Conservation (phyloP, 805 yeast species). For the Naumovozyma baii region DNA sequence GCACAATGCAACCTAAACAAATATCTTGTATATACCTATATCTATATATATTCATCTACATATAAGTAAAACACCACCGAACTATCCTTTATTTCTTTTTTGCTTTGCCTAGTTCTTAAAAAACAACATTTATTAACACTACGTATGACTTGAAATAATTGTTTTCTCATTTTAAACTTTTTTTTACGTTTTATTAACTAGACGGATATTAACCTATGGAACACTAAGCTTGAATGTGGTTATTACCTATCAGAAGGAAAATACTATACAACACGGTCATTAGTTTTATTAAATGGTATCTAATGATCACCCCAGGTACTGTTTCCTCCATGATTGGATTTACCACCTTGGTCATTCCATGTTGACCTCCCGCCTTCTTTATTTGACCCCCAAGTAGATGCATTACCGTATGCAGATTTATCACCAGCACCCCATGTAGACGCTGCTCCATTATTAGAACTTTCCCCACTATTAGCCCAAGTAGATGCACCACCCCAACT, state of each 20-base stretch:
- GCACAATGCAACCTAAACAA: constrained; percentile 1
- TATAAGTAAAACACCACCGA: too few species aligned
- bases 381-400: constrained; percentile 36
- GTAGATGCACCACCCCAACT: constrained; percentile 44
- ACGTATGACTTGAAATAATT: neutral
- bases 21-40: neutral
- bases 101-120: neutral
- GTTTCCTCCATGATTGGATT: constrained; percentile 21
- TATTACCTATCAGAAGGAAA: neutral
- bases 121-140: neutral
- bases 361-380: constrained; percentile 30
- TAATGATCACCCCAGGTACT: constrained; percentile 29
- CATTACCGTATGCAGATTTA: constrained; percentile 33
- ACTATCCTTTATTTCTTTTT: too few species aligned
- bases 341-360: constrained; percentile 30
- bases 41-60: neutral
- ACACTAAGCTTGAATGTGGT: too few species aligned
- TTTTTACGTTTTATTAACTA: neutral
- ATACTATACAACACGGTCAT: neutral
- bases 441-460: constrained; percentile 34
- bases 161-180: neutral
- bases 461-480: constrained; percentile 32
- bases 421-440: constrained; percentile 36
- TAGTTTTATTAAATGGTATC: too few species aligned
- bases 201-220: too few species aligned